phyloP scores from a whole-genome alignment of 805 yeast genomes.

The Hanseniaspora thailandica region DNA sequence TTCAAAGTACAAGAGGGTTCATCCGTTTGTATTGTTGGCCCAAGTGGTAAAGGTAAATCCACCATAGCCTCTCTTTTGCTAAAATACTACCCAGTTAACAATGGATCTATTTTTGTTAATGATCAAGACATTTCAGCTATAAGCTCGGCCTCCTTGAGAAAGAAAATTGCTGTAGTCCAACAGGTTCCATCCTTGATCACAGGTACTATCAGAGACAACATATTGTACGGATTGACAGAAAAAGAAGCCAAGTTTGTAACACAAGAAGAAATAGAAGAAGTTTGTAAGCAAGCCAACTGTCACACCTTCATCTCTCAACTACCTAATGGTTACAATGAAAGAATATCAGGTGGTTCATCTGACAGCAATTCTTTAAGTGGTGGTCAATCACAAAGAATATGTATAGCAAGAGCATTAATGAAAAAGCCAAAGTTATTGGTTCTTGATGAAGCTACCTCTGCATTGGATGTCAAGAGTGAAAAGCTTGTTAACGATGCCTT shows the following conservation, averaged over 20 bases:
- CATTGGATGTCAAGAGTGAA: slow-evolving; percentile 64
- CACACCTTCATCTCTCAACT: slow-evolving; percentile 47
- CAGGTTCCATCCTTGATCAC: slow-evolving; percentile 71
- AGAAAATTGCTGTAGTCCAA: slow-evolving; percentile 56
- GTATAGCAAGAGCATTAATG: slow-evolving; percentile 74
- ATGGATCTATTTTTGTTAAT: slow-evolving; percentile 40
- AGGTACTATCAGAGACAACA: slow-evolving; percentile 69
- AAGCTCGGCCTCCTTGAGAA: slow-evolving; percentile 44
- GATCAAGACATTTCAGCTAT: slow-evolving; percentile 41
- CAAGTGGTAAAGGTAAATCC: slow-evolving; percentile 87
- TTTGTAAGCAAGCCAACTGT: slow-evolving; percentile 45
- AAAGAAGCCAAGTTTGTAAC: slow-evolving; percentile 43
- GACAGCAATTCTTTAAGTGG: slow-evolving; percentile 49
- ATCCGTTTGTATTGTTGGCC: slow-evolving; percentile 66
- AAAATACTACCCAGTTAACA: slow-evolving; percentile 40
- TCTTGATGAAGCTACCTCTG: slow-evolving; percentile 84
- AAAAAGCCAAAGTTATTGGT: slow-evolving; percentile 60
- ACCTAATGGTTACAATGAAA: slow-evolving; percentile 55
- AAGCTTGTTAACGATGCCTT: slow-evolving; percentile 73
- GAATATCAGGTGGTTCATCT: slow-evolving; percentile 54
- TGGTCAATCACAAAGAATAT: slow-evolving; percentile 82
- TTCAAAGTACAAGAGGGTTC: slow-evolving; percentile 45
- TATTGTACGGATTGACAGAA: slow-evolving; percentile 49
- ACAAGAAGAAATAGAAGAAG: slow-evolving; percentile 36
- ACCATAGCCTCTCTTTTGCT: slow-evolving; percentile 54